Evolutionary conservation across 1,284 basidiomycete genomes (phyloP).

Genomic region (Ceratobasidium sp.): DNA sequence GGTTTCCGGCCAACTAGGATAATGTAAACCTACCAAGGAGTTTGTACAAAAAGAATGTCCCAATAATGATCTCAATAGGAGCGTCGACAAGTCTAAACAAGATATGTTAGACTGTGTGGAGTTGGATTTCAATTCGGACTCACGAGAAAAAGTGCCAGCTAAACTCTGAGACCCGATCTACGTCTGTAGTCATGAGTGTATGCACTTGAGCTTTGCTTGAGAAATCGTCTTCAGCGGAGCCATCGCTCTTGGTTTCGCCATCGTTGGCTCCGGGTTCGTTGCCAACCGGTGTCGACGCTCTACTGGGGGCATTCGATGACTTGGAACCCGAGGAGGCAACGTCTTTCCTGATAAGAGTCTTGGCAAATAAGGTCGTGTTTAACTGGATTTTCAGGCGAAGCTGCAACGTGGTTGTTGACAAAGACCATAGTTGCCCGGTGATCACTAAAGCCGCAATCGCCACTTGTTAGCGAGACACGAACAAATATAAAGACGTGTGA

Average conservation of each 20-base stretch:
- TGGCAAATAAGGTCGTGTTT: conserved; percentile 88
- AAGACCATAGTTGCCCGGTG: conserved; percentile 57
- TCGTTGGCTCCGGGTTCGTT: conserved; percentile 52
- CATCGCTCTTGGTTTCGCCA: conserved; percentile 53
- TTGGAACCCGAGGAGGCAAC: conserved; percentile 69
- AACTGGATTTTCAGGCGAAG: conserved; percentile 83
- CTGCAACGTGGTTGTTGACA: conserved; percentile 75
- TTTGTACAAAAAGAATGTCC: conserved; percentile 82
- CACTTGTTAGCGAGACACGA: conserved; percentile 49
- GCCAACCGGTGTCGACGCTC: conserved; percentile 50
- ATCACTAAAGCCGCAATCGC: conserved; percentile 49
- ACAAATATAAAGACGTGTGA: background rate
- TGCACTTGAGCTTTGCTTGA: conserved; percentile 92
- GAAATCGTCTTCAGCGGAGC: conserved; percentile 73
- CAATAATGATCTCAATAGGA: conserved; percentile 87
- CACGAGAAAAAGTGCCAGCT: conserved; percentile 82
- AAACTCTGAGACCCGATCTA: conserved; percentile 89
- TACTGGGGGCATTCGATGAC: conserved; percentile 42
- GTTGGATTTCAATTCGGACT: conserved; percentile 55
- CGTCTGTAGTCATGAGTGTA: conserved; percentile 90
- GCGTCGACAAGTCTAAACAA: conserved; percentile 69
- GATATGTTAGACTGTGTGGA: background rate
- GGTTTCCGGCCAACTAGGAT: background rate
- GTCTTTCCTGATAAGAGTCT: conserved; percentile 91
- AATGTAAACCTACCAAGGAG: conserved; percentile 74